These are phyloP conservation scores for Pseudogymnoascus sp. DNA, from an alignment of 2,329 filamentous ascomycete species.

Conservation along the genomic window DNA sequence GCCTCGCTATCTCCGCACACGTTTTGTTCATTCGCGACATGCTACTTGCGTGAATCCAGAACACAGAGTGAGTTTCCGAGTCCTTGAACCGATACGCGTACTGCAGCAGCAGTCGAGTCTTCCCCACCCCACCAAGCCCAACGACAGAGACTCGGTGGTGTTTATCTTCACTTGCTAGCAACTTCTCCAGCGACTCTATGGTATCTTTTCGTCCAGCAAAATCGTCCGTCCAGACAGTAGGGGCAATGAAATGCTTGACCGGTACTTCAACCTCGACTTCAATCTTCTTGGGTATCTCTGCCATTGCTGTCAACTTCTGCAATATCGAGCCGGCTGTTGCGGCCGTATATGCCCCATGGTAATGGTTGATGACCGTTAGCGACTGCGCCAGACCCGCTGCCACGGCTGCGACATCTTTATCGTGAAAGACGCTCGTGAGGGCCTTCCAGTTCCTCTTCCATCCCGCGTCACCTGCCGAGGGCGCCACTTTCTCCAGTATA, in stretches of 20 bases:
- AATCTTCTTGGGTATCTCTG: background rate
- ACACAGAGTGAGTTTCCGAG: slow-evolving; percentile 30
- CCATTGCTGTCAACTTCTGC: background rate
- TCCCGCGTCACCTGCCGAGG: background rate
- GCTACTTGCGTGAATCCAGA: slow-evolving; percentile 37
- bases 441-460: slow-evolving; percentile 2
- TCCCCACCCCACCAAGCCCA: slow-evolving; percentile 35
- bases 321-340: background rate
- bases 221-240: background rate
- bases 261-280: background rate
- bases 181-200: background rate
- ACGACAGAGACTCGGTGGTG: slow-evolving; percentile 21
- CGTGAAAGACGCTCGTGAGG: background rate
- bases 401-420: background rate
- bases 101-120: slow-evolving; percentile 34
- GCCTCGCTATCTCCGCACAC: slow-evolving; percentile 28
- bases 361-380: background rate
- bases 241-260: background rate
- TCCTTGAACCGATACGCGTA: slow-evolving; percentile 32
- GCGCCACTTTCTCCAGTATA: background rate
- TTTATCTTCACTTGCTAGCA: background rate
- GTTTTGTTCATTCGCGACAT: slow-evolving; percentile 33
- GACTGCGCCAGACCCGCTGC: background rate
- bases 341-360: background rate
- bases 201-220: background rate